A percentile compares a stretch with the other conserved stretches of the same genome.
Conservation (phyloP, 2,329 filamentous ascomycete species). For the Dactylellina drechsleri region DNA sequence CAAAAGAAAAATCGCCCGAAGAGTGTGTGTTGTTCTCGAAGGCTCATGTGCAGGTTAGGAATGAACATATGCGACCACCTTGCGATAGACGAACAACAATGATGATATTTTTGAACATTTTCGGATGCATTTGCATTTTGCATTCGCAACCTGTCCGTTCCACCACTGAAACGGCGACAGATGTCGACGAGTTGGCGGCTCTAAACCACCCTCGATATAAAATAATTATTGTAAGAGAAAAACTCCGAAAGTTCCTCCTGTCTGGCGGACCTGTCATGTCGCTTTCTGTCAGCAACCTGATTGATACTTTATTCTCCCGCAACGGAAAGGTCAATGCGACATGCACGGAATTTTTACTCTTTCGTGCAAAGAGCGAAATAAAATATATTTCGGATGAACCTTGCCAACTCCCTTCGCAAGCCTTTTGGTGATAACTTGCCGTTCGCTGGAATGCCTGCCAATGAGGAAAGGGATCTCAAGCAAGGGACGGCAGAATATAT, state of each 20-base stretch:
- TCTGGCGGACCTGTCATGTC: neutral
- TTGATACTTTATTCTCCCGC: neutral
- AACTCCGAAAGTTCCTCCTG: constrained; percentile 7
- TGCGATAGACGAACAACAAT: no score
- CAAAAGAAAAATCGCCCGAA: constrained; percentile 34
- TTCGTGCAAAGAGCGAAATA: neutral
- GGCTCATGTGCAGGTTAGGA: constrained; percentile 6
- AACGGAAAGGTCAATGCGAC: neutral
- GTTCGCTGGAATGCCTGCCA: constrained; percentile 29
- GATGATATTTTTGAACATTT: no score
- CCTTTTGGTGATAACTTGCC: constrained; percentile 27
- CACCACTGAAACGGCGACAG: constrained; percentile 52
- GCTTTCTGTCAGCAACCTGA: neutral
- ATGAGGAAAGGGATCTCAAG: constrained; percentile 37
- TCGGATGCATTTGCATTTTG: constrained; percentile 10
- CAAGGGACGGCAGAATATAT: constrained; percentile 48
- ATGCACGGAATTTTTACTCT: no score
- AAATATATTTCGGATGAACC: constrained; percentile 17
- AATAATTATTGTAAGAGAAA: constrained; percentile 9
- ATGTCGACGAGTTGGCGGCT: constrained; percentile 51
- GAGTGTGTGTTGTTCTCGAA: constrained; percentile 53
- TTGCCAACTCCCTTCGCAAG: constrained; percentile 4
- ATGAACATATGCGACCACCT: no score
- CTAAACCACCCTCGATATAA: constrained; percentile 22
- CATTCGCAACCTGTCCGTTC: constrained; percentile 15